These are phyloP conservation scores for Byssoonygena ceratinophila DNA, from an alignment of 2,329 filamentous ascomycete genomes.

Conservation along the genomic window DNA sequence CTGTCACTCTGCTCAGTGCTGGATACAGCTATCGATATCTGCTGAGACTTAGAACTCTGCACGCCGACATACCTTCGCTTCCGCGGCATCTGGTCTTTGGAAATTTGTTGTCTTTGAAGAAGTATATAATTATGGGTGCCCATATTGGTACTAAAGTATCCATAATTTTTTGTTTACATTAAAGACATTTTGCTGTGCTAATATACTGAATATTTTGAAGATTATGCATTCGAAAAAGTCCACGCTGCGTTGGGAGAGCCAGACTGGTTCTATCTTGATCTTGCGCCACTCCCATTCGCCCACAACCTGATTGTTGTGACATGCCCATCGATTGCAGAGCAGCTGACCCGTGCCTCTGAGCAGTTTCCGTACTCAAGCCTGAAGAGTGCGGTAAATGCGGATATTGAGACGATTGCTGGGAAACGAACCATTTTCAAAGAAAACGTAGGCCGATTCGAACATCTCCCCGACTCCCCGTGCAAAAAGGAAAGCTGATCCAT, in stretches of 20 bases:
- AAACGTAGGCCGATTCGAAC: not conserved
- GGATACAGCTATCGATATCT: not conserved
- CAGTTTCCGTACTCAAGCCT: not conserved
- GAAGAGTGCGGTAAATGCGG: not conserved
- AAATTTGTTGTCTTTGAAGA: not conserved
- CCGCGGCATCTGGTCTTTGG: not conserved
- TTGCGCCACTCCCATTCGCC: not conserved
- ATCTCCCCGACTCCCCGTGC: no score
- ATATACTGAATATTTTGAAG: no score
- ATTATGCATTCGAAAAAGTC: not conserved
- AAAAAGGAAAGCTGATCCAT: not conserved
- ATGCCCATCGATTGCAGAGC: slow-evolving; percentile 1
- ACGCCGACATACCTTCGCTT: not conserved
- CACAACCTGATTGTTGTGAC: not conserved
- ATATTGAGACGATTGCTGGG: not conserved
- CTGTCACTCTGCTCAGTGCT: not conserved
- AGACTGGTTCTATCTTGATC: slow-evolving; percentile 1
- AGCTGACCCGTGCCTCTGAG: not conserved
- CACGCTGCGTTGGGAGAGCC: not conserved
- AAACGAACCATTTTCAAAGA: not conserved
- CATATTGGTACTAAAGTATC: not conserved
- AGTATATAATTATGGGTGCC: not conserved
- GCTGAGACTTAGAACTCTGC: not conserved
- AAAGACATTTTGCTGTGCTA: no score
- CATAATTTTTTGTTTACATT: no score